Percentiles rank a stretch among this genome's conserved stretches.
These are phyloP conservation scores for Botrytis paeoniae DNA, from an alignment of 2,329 filamentous ascomycete genomes.

Conservation along the genomic window DNA sequence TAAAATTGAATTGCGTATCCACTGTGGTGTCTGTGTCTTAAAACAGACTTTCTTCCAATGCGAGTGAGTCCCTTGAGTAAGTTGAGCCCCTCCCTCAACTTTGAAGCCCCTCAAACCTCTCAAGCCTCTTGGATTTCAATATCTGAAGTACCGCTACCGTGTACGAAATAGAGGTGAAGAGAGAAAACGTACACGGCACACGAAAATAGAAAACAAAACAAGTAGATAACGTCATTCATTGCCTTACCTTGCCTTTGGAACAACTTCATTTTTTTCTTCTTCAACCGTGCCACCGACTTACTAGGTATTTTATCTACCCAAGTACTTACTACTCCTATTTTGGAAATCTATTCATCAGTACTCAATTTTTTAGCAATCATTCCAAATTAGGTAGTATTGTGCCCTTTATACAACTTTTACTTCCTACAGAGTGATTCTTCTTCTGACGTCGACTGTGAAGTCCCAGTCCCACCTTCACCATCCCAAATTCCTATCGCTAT, in stretches of 20 bases:
- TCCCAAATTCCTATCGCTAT: neutral
- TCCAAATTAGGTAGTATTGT: neutral
- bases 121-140: neutral
- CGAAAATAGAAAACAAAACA: neutral
- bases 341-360: neutral
- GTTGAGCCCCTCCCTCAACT: neutral
- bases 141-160: neutral
- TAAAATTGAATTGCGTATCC: neutral
- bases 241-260: neutral
- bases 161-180: neutral
- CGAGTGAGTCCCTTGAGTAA: neutral
- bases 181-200: neutral
- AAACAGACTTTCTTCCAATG: neutral
- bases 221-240: neutral
- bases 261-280: neutral
- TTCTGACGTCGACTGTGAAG: neutral
- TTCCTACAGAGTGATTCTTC: neutral
- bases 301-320: neutral
- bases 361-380: neutral
- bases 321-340: neutral
- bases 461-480: conserved; percentile 1
- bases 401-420: neutral
- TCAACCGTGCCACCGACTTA: neutral
- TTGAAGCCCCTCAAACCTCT: neutral
- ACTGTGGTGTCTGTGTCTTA: neutral